Base-by-base conservation (phyloP, 306 rosid species). In the Comarum palustre region DNA sequence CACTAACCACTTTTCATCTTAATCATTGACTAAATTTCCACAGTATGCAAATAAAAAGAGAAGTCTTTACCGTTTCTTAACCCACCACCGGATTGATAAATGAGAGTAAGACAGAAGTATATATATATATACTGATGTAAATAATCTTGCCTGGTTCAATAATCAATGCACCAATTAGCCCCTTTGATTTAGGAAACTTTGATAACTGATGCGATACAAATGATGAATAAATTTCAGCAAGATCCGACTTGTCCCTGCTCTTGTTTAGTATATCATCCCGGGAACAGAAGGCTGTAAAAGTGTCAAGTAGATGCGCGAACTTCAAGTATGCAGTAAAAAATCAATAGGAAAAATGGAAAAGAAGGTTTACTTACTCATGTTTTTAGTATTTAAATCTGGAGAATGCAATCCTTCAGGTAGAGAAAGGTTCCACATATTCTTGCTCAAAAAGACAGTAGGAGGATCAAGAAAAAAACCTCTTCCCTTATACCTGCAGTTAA, bases 391-490 rank as follows among this genome's bases (percentile, higher is more conserved):
- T 72, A 54, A 32, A 61, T 66, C 87, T 60, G 68, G 77, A 32
- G 68, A 47, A 47, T 36, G 79, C 78, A 85, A 86, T 62, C 90
- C 98, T 77, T 81, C 79, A 42, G 97, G 95, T 61, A 94, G 66
- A 38, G 90, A 86, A 85, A 91, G 81, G 73, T 72, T 79, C 98
- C 98, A 94, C 65, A 43, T 75, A 69, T 80, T 82, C 34, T 88
- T 80, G 82, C 72, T 73, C 87, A 94, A 75, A 79, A 81, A 89
- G 73, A 91, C 89, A 22, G 91, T 85, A 27, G 97, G 98, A 83
- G 98, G 97, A 46, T 87, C 93, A 77, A 94, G 78, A 82, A 94
- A 94, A 79, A 91, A 79, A 48, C 98, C 98, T 84, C 98, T 89
- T 84, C 98, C 98, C 59, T 92, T 85, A 76, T 94, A 89, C 98